phyloP scores from a whole-genome alignment of 805 yeast genomes.

The Candida parachauliodes region DNA sequence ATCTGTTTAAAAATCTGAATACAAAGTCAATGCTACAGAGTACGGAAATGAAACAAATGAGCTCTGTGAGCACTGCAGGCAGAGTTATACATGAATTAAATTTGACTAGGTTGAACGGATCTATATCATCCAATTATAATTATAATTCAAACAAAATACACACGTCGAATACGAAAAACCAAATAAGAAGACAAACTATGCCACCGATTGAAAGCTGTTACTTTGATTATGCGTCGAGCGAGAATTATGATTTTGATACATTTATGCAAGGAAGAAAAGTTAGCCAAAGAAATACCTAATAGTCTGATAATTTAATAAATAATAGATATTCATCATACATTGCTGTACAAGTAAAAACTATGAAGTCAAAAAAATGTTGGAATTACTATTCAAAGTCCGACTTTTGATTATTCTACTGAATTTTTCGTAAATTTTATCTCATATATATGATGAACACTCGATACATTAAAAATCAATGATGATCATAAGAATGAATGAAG shows the following conservation, averaged over 20 bases:
- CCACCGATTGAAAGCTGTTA: slow-evolving; percentile 21
- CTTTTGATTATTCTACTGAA: no score
- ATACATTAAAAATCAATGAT: slow-evolving; percentile 11
- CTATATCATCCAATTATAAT: slow-evolving; percentile 11
- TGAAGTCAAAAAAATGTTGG: no score
- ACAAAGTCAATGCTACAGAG: not conserved
- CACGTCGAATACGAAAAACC: slow-evolving; percentile 11
- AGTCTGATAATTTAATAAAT: not conserved
- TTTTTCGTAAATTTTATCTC: no score
- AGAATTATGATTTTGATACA: slow-evolving; percentile 35
- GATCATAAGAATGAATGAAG: slow-evolving; percentile 7
- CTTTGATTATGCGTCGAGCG: slow-evolving; percentile 31
- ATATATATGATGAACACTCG: no score
- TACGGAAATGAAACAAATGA: not conserved
- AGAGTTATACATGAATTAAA: slow-evolving; percentile 7
- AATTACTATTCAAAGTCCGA: no score
- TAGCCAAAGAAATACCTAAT: not conserved
- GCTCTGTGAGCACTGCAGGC: slow-evolving; percentile 6
- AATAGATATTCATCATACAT: not conserved
- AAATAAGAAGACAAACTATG: slow-evolving; percentile 11
- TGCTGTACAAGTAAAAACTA: no score
- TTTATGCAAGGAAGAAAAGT: slow-evolving; percentile 28
- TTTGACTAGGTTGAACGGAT: slow-evolving; percentile 5
- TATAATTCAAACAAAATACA: slow-evolving; percentile 21
- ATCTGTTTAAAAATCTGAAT: no score